Evolutionary conservation across 106 monocot species (phyloP).

Genomic region (Cymbidium sinense): DNA sequence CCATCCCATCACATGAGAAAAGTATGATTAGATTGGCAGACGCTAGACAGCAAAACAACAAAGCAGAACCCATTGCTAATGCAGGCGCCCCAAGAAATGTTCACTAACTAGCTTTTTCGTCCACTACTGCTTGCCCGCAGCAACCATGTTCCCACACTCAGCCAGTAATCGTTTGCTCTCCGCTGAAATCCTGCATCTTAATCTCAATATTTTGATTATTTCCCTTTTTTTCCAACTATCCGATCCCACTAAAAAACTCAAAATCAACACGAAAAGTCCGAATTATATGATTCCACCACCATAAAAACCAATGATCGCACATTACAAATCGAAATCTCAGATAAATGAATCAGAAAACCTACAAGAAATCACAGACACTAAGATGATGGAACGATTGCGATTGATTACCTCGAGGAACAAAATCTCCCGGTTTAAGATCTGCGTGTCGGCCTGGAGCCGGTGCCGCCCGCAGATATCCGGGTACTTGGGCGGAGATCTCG

Average conservation of each 20-base stretch:
- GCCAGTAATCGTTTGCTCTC: not conserved
- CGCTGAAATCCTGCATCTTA: not conserved
- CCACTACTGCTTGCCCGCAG: not conserved
- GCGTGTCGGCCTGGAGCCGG: slow-evolving; percentile 22
- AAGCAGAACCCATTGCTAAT: not conserved
- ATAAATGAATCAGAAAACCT: not conserved
- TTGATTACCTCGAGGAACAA: slow-evolving; percentile 30
- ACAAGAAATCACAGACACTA: not conserved
- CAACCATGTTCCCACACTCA: not conserved
- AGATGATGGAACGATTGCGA: not conserved
- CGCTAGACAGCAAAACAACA: not conserved
- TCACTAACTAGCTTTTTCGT: not conserved
- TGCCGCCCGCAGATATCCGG: slow-evolving; percentile 34
- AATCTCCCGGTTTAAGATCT: slow-evolving; percentile 30
- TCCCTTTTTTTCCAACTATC: not conserved
- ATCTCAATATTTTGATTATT: not conserved
- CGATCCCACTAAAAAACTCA: not conserved
- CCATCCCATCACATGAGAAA: not conserved
- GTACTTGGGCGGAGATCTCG: slow-evolving; percentile 38
- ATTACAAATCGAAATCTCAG: not conserved
- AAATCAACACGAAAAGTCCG: not conserved
- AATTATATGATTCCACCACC: not conserved
- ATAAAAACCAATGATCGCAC: not conserved
- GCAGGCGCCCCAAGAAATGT: not conserved
- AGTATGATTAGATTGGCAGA: not conserved